Evolutionary conservation across 768 basidiomycete genomes (phyloP), one percentile per base, ranked within the genome.

Genomic region (Rhizopogon sp.): DNA sequence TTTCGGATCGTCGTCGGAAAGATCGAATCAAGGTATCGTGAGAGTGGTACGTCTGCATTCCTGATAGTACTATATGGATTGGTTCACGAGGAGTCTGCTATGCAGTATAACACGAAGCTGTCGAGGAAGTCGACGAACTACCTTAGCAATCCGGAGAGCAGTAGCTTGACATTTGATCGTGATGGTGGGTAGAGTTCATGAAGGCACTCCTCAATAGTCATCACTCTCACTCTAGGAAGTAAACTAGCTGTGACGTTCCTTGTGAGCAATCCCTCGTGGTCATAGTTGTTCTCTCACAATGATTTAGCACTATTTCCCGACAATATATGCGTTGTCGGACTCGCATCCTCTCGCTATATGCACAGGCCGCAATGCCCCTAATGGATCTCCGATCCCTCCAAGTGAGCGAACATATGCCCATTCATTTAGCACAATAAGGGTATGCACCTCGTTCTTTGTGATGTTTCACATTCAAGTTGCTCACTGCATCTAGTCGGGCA

Each of bases 341-440:
- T 76, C 84, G 6, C 72, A 82, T 57, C 90, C 90, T 3, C 60
- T 91, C 43, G 90, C 89, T 0, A 74, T 82, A 2, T 84, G 87
- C 64, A 88, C 77, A 52, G 87, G 81, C 6, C 68, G 69, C 41
- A 78, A 80, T 52, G 70, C 75, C 3, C 83, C 86, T 6, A 76
- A 82, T 51, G 85, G 87, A 39, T 74, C 72, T 5, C 76, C 76
- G 5, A 65, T 79, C 29, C 69, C 76, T 39, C 31, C 70, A 7
- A 73, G 73, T 35, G 71, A 81, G 60, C 71, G 80, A 51, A 76
- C 80, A 5, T 92, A 90, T 66, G 75, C 75, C 0, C 90, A 92
- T 64, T 78, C 79, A 0, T 88, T 25, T 25, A 25, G 85, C 56
- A 90, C 89, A 1, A 90, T 88, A 76, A 92, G 91, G 77, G 89